Evolutionary conservation across 331 rosid species (phyloP).

Genomic region (Rhamnella rubrinervis): DNA sequence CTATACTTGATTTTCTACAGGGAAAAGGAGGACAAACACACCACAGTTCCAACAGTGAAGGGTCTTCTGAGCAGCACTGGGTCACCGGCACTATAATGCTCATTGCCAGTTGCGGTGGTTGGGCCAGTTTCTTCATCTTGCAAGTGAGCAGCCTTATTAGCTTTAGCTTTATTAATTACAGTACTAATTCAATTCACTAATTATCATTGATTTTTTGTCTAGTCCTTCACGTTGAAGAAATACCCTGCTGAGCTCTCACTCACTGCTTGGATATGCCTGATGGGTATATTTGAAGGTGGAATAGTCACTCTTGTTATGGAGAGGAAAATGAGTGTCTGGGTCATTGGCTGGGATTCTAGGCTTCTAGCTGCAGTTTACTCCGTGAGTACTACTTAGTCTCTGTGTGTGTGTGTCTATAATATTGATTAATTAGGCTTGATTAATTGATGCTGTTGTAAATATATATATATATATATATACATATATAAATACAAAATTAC

Average conservation of each 20-base stretch:
- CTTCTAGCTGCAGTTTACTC: constrained; percentile 76
- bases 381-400: constrained; percentile 29
- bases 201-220: background rate
- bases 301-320: constrained; percentile 47
- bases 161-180: no score
- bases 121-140: constrained; percentile 49
- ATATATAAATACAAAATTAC: background rate
- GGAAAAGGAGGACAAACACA: constrained; percentile 39
- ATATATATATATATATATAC: no score
- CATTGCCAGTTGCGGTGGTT: constrained; percentile 31
- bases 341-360: constrained; percentile 68
- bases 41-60: constrained; percentile 13
- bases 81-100: constrained; percentile 47
- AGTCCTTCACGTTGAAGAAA: constrained; percentile 60
- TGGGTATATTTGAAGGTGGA: constrained; percentile 48
- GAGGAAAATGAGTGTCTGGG: constrained; percentile 49
- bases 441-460: no score
- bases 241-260: constrained; percentile 73
- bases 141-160: constrained; percentile 26
- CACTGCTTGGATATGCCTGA: constrained; percentile 55
- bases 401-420: background rate
- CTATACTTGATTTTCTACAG: constrained; percentile 50
- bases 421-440: background rate
- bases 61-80: constrained; percentile 51
- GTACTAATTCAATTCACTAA: no score